A percentile compares a stretch with the other conserved stretches of the same genome.
Conservation (phyloP, 345 rosid genomes). For the Heritiera littoralis region DNA sequence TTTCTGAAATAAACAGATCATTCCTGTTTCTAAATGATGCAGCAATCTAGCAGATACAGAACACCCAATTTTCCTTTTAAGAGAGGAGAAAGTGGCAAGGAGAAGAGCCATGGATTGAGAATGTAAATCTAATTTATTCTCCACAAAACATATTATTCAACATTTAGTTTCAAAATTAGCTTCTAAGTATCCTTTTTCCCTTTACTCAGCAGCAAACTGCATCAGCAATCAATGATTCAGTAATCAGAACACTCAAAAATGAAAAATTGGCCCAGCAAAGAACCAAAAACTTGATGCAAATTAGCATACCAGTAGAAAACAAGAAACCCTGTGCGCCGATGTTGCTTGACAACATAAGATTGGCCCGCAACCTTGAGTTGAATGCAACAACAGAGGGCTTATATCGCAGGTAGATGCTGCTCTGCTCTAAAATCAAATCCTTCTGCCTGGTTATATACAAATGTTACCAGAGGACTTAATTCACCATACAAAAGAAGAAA, state of each 20-base stretch:
- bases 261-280: background rate
- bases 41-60: background rate
- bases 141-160: background rate
- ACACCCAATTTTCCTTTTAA: background rate
- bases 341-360: conserved; percentile 6
- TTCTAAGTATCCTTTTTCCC: background rate
- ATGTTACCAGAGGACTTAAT: background rate
- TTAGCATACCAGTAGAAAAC: background rate
- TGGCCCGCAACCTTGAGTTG: background rate
- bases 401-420: background rate
- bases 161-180: background rate
- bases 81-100: background rate
- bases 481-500: background rate
- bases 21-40: background rate
- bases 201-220: background rate
- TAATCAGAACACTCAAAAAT: background rate
- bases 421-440: background rate
- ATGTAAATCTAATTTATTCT: background rate
- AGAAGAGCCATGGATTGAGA: background rate
- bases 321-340: background rate
- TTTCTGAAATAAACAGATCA: background rate
- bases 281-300: background rate
- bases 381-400: background rate
- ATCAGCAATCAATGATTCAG: background rate
- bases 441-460: background rate